Base-by-base conservation (phyloP, 768 basidiomycete genomes). In the Asterophora lycoperdoides region DNA sequence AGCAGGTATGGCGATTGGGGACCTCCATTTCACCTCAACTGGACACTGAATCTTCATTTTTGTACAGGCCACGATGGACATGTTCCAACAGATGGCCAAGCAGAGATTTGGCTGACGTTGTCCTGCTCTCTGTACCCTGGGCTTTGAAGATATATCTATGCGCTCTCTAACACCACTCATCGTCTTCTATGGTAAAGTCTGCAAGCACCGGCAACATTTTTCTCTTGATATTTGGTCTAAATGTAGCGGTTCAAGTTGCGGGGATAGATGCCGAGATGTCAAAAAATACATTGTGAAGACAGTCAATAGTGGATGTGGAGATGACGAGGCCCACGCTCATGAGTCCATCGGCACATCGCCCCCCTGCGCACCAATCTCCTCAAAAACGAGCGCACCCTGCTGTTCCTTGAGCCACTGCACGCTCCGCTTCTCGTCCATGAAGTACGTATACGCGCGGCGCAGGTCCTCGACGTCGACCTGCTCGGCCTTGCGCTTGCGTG, bases 51-150 rank as follows among this genome's bases (percentile, higher is more conserved):
- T 35, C 39, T 40, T 5, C 35, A 5, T 10, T 8, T 43, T 29
- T 41, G n/a, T 23, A 3, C 36, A 75, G 74, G 88, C 83, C 14
- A 96, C 92, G 0, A 97, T 97, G 91, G 91, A 91, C 49, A 94
- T 93, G 92, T 93, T 96, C 67, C 89, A 89, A 67, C 82, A 86
- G 56, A 69, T 95, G 62, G 93, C 93, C n/a, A 92, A 88, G 64
- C 77, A 88, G 60, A 73, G 88, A 48, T 95, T 89, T 57, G 92
- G 91, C 26, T 91, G 65, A 77, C 35, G 15, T 26, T 13, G 15
- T 32, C 30, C 9, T 32, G 9, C 13, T 32, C 8, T 32, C 30
- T 13, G 4, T 9, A 13, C 30, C 9, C 30, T 13, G 10, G 6
- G 5, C 6, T 5, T 29, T 29, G 6, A 29, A 5, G 29, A 5